Conservation (phyloP, 2,329 filamentous ascomycete genomes). For the Coleophoma cylindrospora region DNA sequence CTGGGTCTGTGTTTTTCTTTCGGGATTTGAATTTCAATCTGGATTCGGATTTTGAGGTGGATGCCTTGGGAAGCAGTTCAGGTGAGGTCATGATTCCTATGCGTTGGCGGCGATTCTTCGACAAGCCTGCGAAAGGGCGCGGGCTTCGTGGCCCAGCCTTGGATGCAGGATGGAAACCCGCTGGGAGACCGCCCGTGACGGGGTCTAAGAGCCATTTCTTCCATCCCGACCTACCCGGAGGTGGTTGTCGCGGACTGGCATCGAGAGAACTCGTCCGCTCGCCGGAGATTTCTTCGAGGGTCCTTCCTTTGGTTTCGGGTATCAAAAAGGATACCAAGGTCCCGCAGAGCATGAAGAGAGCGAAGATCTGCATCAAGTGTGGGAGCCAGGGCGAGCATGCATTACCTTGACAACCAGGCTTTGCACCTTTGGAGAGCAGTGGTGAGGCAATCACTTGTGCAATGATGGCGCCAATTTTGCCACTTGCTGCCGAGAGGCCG, state of each 20-base stretch:
- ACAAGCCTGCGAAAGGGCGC: neutral
- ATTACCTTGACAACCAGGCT: slow-evolving; percentile 41
- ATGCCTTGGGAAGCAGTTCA: neutral
- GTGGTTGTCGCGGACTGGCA: neutral
- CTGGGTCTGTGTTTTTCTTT: too few relatives aligned
- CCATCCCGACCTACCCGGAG: neutral
- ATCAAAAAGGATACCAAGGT: slow-evolving; percentile 66
- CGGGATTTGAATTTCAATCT: too few relatives aligned
- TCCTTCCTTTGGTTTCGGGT: slow-evolving; percentile 71
- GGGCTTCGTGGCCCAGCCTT: neutral
- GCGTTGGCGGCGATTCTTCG: neutral
- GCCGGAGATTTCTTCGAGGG: slow-evolving; percentile 65
- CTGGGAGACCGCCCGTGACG: neutral
- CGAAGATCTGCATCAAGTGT: slow-evolving; percentile 73
- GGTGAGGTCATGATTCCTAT: neutral
- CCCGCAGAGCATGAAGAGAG: slow-evolving; percentile 74
- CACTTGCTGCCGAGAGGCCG: slow-evolving; percentile 60
- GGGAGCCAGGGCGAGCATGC: slow-evolving; percentile 57
- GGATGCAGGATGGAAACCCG: neutral
- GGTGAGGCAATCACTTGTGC: slow-evolving; percentile 62
- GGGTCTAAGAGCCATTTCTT: slow-evolving; percentile 3
- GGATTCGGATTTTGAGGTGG: too few relatives aligned
- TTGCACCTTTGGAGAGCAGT: slow-evolving; percentile 51
- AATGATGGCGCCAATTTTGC: slow-evolving; percentile 64
- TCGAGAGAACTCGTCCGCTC: slow-evolving; percentile 32